Evolutionary conservation across 1,139 yeast genomes (phyloP).

Genomic region (Diutina neorugosa): DNA sequence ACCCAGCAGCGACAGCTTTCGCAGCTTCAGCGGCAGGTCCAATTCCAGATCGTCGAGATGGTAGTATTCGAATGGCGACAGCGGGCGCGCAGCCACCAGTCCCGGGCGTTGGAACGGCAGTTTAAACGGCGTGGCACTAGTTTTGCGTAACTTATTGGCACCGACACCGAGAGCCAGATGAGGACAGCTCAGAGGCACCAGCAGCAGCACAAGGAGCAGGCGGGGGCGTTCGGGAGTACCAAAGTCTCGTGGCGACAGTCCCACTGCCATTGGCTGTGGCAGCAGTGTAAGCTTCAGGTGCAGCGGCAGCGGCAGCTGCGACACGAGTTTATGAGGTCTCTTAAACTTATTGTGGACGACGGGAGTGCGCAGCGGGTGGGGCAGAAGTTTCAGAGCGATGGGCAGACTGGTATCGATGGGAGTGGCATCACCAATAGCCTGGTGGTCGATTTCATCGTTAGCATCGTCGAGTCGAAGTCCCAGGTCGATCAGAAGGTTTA

Average conservation of each 20-base stretch:
- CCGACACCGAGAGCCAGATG: background rate
- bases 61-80: constrained; percentile 14
- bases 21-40: constrained; percentile 1
- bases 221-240: background rate
- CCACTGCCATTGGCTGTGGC: background rate
- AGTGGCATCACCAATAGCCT: constrained; percentile 15
- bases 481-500: background rate
- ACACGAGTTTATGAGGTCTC: constrained; percentile 34
- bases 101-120: constrained; percentile 2
- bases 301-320: constrained; percentile 33
- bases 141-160: constrained; percentile 2
- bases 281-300: constrained; percentile 29
- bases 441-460: constrained; percentile 6
- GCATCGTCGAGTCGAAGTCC: constrained; percentile 7
- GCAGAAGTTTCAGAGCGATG: constrained; percentile 1
- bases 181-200: constrained; percentile 3
- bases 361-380: constrained; percentile 10
- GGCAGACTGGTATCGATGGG: constrained; percentile 10
- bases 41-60: constrained; percentile 14
- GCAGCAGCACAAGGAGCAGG: background rate
- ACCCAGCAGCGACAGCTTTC: background rate
- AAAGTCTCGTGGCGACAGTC: background rate
- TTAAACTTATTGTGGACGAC: constrained; percentile 24
- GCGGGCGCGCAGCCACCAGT: background rate
- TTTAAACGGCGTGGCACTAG: constrained; percentile 3